Percentiles rank a stretch among this genome's conserved stretches.
phyloP scores from a whole-genome alignment of 495 filamentous ascomycete genomes.

The Hyaloscypha variabilis region DNA sequence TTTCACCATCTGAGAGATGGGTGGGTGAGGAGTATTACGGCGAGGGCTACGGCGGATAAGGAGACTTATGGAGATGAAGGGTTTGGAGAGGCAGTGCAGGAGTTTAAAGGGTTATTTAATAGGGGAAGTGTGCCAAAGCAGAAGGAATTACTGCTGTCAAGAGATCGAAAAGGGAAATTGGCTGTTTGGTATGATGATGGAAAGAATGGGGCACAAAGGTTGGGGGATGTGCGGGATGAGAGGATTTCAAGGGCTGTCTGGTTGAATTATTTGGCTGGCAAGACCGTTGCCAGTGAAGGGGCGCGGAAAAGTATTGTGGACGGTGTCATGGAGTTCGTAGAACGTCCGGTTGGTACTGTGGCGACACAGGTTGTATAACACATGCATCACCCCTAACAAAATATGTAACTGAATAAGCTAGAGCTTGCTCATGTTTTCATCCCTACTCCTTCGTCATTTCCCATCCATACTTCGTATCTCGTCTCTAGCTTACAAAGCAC shows the following conservation, averaged over 20 bases:
- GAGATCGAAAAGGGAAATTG: constrained; percentile 67
- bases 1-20: constrained; percentile 90
- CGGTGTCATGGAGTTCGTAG: constrained; percentile 84
- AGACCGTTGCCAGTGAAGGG: constrained; percentile 81
- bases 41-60: constrained; percentile 55
- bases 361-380: constrained; percentile 64
- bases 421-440: neutral
- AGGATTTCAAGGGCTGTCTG: constrained; percentile 79
- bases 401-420: neutral
- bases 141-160: constrained; percentile 70
- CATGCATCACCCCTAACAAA: constrained; percentile 17
- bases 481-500: constrained; percentile 53
- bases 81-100: constrained; percentile 66
- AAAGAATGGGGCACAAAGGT: constrained; percentile 46
- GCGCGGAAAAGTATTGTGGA: constrained; percentile 83
- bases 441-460: neutral
- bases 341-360: constrained; percentile 85
- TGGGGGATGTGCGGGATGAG: constrained; percentile 77
- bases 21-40: constrained; percentile 82
- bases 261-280: constrained; percentile 87
- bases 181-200: constrained; percentile 68
- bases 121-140: constrained; percentile 75
- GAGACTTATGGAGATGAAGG: constrained; percentile 63
- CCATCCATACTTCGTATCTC: neutral
- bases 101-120: constrained; percentile 79